Base-by-base conservation (phyloP, 169 alveolate species). In the Cryptosporidium baileyi region DNA sequence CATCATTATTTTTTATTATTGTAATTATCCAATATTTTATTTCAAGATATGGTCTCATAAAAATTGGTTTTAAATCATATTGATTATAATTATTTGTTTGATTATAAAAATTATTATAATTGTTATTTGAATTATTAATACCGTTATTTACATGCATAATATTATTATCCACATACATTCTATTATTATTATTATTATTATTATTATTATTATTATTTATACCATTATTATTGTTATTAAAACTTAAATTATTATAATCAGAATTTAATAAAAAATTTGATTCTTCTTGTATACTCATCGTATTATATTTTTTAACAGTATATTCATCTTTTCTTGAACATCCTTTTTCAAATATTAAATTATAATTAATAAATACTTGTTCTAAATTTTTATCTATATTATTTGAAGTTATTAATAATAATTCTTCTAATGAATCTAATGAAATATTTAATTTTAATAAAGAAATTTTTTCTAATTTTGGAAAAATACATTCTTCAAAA, bases 261-360 rank as follows among this genome's bases (percentile, higher is more conserved):
- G 81, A 65, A 30, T 47, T 65, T 19, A 65, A 32, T 62, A 65
- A 28, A 9, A 65, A 47, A 30, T 65, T 60, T 1, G 81, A 65
- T 15, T 65, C 81, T 24, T 65, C 81, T 45, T 65, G 62, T 17
- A 65, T 65, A 15, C 62, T 65, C 45, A 65, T 30, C 28, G 34
- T 30, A 6, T 45, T 47, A 30, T 65, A 65, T 36, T 49, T 65
- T n/a, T n/a, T 65, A 7, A 65, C 47, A 24, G 49, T 45, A 36
- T 65, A 65, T 15, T 51, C 30, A 19, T 65, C 59, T 28, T 47
- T 45, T 65, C 28, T 51, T 9, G 62, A 65, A 6, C 40, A 32
- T n/a, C 81, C n/a, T n/a, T n/a, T 60, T 9, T 65, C 81, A 30
- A 65, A 65, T 30, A 28, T 51, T 45, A 65, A 26, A n/a, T 47